Percentiles rank a stretch among this genome's conserved stretches.
Evolutionary conservation across 805 yeast genomes (phyloP).

Genomic region (Diddensiella santjacobensis): DNA sequence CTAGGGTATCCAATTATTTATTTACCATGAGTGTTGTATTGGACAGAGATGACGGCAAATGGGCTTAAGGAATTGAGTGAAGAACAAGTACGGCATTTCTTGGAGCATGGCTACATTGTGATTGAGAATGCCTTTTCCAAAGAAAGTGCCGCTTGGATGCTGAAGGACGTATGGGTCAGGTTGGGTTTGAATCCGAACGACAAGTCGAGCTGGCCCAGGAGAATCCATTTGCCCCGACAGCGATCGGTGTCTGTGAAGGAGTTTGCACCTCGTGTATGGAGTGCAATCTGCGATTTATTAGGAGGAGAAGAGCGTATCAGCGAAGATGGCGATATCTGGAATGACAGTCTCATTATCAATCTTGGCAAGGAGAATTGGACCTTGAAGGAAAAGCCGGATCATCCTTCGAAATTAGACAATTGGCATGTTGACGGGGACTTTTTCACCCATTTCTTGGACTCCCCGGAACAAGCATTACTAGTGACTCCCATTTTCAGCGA

Average conservation of each 20-base stretch:
- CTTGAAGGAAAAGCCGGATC: slow-evolving; percentile 1
- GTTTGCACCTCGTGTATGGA: slow-evolving; percentile 16
- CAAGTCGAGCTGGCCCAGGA: slow-evolving; percentile 11
- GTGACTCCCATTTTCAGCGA: slow-evolving; percentile 14
- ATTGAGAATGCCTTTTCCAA: slow-evolving; percentile 7
- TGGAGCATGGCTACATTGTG: slow-evolving; percentile 11
- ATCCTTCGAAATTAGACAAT: slow-evolving; percentile 9
- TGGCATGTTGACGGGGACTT: slow-evolving; percentile 17
- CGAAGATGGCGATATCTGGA: slow-evolving; percentile 5
- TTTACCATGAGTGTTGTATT: too few relatives aligned
- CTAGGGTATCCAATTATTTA: too few relatives aligned
- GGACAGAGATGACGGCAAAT: too few relatives aligned
- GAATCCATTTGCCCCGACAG: slow-evolving; percentile 13
- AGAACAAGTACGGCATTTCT: slow-evolving; percentile 9
- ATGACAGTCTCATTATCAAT: slow-evolving; percentile 14
- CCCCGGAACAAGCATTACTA: slow-evolving; percentile 12
- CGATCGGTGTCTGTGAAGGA: slow-evolving; percentile 6
- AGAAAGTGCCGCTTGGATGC: slow-evolving; percentile 9
- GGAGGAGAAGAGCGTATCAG: slow-evolving; percentile 10
- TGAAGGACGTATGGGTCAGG: slow-evolving; percentile 15
- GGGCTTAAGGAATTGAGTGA: slow-evolving; percentile 3
- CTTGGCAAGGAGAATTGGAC: slow-evolving; percentile 9
- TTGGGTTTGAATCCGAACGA: slow-evolving; percentile 14
- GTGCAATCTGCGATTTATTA: slow-evolving; percentile 12
- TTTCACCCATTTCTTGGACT: slow-evolving; percentile 11